Conservation (phyloP, 495 filamentous ascomycete genomes). For the Amorphotheca resinae region DNA sequence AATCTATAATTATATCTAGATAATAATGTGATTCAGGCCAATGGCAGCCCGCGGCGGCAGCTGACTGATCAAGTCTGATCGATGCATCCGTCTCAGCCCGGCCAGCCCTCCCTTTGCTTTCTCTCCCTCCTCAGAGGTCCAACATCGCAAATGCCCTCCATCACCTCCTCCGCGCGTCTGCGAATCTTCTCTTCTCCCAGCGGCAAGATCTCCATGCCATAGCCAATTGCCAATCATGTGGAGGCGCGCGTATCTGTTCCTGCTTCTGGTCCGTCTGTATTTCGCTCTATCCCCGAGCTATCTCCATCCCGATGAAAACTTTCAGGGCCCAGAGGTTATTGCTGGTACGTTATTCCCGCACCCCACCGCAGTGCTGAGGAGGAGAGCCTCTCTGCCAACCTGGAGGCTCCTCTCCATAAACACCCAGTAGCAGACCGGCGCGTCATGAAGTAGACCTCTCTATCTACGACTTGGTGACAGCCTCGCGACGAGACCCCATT, state of each 20-base stretch:
- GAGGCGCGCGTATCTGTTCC: constrained; percentile 76
- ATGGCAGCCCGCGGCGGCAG: too few species aligned
- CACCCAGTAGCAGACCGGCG: too few species aligned
- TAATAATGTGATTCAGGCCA: too few species aligned
- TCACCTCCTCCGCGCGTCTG: constrained; percentile 5
- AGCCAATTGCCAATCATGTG: constrained; percentile 48
- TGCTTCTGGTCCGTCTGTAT: constrained; percentile 80
- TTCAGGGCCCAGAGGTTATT: constrained; percentile 94
- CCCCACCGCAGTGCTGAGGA: neutral
- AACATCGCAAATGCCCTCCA: constrained; percentile 14
- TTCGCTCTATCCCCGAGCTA: constrained; percentile 92
- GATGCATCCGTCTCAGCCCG: too few species aligned
- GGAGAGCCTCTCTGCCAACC: neutral
- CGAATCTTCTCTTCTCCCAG: constrained; percentile 11
- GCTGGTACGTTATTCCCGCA: constrained; percentile 52
- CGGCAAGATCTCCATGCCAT: constrained; percentile 13
- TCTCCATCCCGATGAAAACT: constrained; percentile 96
- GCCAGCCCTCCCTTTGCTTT: neutral
- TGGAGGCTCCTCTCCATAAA: too few species aligned
- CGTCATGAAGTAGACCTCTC: too few species aligned
- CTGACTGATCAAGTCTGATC: too few species aligned
- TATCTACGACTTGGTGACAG: too few species aligned
- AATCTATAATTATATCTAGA: too few species aligned
- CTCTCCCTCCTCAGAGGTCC: constrained; percentile 4
- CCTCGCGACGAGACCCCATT: too few species aligned